Evolutionary conservation across 2,329 filamentous ascomycete genomes (phyloP).

Genomic region (Colletotrichum cordylinicola): DNA sequence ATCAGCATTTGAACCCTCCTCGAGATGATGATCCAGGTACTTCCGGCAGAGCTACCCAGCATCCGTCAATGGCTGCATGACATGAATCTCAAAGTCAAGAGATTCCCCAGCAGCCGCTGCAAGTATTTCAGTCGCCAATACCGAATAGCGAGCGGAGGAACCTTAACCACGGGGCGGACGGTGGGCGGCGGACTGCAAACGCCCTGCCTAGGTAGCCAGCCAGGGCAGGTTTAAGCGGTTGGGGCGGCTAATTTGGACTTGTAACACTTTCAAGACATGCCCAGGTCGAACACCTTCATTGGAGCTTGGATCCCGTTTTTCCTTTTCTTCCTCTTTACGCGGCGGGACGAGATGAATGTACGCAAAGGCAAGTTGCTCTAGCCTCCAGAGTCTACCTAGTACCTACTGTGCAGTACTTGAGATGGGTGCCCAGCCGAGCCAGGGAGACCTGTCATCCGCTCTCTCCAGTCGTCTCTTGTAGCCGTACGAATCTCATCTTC

Average conservation of each 20-base stretch:
- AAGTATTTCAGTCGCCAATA: neutral
- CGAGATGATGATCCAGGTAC: neutral
- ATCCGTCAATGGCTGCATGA: neutral
- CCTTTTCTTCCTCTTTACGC: neutral
- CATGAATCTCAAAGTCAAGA: neutral
- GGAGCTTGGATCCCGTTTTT: neutral
- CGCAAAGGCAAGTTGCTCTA: neutral
- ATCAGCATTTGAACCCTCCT: neutral
- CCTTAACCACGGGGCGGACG: neutral
- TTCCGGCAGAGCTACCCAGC: neutral
- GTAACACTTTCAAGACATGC: conserved; percentile 18
- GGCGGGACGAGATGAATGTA: neutral
- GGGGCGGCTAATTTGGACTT: conserved; percentile 23
- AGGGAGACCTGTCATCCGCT: neutral
- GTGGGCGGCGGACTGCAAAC: neutral
- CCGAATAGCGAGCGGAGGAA: neutral
- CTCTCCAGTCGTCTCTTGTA: neutral
- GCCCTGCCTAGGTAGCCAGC: neutral
- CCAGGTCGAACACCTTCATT: conserved; percentile 2
- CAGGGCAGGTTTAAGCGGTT: conserved; percentile 21
- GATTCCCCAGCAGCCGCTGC: neutral
- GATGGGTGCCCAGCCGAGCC: neutral
- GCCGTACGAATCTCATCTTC: neutral
- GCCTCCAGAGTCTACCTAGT: neutral
- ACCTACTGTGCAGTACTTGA: neutral